A percentile compares a stretch with the other conserved stretches of the same genome.
Conservation (phyloP, 257 asterid genomes). For the Fraxinus americana region DNA sequence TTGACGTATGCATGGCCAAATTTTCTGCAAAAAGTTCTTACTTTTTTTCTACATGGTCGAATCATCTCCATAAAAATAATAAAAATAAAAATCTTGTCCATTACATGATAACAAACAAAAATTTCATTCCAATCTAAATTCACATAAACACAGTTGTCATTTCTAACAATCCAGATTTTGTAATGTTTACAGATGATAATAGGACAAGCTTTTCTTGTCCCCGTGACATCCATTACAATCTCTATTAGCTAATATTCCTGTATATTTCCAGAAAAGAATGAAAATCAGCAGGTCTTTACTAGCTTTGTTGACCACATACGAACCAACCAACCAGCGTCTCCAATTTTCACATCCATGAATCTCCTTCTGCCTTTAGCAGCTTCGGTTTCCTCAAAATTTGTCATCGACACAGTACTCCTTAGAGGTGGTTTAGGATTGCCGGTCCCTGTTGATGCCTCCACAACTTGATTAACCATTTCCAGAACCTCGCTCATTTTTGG, state of each 20-base stretch:
- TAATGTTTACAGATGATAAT: background rate
- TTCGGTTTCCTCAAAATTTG: background rate
- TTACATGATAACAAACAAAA: background rate
- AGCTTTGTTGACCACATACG: conserved; percentile 60
- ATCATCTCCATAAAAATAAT: too few species aligned
- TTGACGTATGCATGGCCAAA: too few species aligned
- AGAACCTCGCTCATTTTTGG: conserved; percentile 65
- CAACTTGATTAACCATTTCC: conserved; percentile 70
- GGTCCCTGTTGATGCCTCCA: conserved; percentile 48
- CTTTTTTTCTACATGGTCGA: too few species aligned
- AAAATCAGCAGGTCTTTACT: conserved; percentile 36
- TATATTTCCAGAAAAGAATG: background rate
- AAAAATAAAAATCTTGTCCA: too few species aligned
- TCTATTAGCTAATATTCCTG: background rate
- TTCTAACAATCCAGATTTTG: background rate
- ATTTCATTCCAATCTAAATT: background rate
- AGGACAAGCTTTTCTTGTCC: background rate
- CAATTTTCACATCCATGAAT: conserved; percentile 38
- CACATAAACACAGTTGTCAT: background rate
- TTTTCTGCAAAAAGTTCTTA: too few species aligned
- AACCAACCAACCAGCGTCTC: conserved; percentile 60
- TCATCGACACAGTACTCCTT: conserved; percentile 28
- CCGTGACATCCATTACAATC: background rate
- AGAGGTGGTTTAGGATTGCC: conserved; percentile 57
- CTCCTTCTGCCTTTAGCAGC: background rate